phyloP scores from a whole-genome alignment of 306 rosid species.

The Begonia masoniana region DNA sequence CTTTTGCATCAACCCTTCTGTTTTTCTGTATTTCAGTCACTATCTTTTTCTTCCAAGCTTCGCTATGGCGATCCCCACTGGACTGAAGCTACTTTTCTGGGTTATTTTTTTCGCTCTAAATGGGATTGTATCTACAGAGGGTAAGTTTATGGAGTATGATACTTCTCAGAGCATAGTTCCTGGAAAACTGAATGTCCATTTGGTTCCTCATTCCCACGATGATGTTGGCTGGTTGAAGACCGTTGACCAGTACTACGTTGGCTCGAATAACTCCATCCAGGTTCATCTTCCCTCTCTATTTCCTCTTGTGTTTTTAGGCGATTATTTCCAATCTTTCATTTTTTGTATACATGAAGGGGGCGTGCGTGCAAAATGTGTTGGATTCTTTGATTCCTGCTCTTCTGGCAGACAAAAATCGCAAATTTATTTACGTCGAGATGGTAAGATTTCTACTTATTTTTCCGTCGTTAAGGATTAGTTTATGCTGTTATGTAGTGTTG shows the following conservation, averaged over 20 bases:
- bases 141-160: conserved; percentile 41
- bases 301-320: background rate
- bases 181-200: conserved; percentile 65
- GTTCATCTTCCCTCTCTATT: conserved; percentile 11
- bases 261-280: conserved; percentile 72
- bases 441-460: conserved; percentile 17
- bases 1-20: too few relatives aligned
- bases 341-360: conserved; percentile 11
- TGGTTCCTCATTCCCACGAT: conserved; percentile 64
- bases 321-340: background rate
- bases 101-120: background rate
- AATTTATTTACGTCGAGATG: conserved; percentile 80
- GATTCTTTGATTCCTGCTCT: conserved; percentile 36
- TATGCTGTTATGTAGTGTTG: background rate
- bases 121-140: background rate
- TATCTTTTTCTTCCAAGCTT: background rate
- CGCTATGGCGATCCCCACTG: background rate
- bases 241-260: conserved; percentile 71
- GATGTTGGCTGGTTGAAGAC: conserved; percentile 95
- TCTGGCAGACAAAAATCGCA: conserved; percentile 74
- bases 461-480: too few relatives aligned
- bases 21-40: too few relatives aligned
- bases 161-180: conserved; percentile 39
- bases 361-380: conserved; percentile 42
- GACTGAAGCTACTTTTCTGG: background rate